Percentiles rank a stretch among this genome's conserved stretches.
phyloP scores from a whole-genome alignment of 306 rosid genomes.

The Rosa persica region DNA sequence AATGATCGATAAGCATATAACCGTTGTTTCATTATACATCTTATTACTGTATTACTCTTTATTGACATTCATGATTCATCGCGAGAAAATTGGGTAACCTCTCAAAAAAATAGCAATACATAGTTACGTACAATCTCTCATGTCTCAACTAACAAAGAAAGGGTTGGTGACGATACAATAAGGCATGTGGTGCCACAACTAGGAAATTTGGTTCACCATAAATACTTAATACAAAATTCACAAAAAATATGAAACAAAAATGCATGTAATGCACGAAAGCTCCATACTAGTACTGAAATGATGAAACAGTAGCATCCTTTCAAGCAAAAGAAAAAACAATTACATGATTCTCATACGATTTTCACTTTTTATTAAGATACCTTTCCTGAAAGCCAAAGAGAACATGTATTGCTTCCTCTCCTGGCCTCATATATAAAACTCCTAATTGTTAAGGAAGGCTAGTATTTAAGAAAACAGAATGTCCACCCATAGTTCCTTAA shows the following conservation, averaged over 20 bases:
- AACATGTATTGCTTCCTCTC: too few relatives aligned
- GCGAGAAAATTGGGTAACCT: neutral
- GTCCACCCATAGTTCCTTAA: too few relatives aligned
- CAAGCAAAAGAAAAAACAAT: neutral
- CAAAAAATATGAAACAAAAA: neutral
- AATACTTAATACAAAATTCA: neutral
- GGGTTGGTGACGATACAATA: constrained; percentile 2
- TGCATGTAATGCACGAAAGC: neutral
- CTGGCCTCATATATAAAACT: too few relatives aligned
- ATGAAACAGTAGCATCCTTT: neutral
- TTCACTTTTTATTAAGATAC: neutral
- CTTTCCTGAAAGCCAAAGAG: neutral
- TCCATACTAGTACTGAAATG: neutral
- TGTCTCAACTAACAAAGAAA: neutral
- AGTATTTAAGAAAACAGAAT: too few relatives aligned
- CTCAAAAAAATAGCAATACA: neutral
- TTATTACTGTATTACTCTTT: neutral
- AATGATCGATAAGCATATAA: neutral
- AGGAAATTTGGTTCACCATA: constrained; percentile 9
- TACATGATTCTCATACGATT: neutral
- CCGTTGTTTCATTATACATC: neutral
- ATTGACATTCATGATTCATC: neutral
- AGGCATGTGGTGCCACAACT: constrained; percentile 14
- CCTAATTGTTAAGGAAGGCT: too few relatives aligned
- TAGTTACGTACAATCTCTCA: neutral